A percentile compares a stretch with the other conserved stretches of the same genome.
These are phyloP conservation scores for Ceratobasidium papillatum DNA, from an alignment of 1,284 basidiomycete genomes.

Conservation along the genomic window DNA sequence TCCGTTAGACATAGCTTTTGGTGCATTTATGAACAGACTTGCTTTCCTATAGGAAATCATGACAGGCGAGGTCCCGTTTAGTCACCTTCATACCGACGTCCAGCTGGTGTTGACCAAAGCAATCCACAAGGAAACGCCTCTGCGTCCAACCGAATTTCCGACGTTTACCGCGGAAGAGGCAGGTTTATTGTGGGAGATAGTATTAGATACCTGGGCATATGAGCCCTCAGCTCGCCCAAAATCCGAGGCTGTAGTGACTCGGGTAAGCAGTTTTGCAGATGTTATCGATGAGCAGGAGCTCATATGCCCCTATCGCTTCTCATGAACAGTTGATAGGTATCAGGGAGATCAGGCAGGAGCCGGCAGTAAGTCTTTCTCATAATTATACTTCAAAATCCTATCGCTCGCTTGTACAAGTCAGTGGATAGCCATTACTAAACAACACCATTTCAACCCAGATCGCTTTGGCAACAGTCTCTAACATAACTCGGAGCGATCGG, in stretches of 20 bases:
- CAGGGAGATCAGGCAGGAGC: too few species aligned
- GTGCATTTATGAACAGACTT: not conserved
- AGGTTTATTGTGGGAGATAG: not conserved
- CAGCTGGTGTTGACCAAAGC: not conserved
- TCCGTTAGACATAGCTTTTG: not conserved
- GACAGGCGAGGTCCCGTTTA: not conserved
- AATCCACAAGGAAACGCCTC: not conserved
- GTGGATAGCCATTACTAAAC: too few species aligned
- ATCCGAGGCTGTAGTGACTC: not conserved
- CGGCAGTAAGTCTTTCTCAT: too few species aligned
- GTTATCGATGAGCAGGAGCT: too few species aligned
- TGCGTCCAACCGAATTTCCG: not conserved
- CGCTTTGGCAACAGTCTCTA: too few species aligned
- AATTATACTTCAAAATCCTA: too few species aligned
- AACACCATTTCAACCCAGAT: too few species aligned
- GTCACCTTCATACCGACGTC: not conserved
- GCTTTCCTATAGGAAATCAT: not conserved
- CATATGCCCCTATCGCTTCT: too few species aligned
- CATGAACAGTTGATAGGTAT: too few species aligned
- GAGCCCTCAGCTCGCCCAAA: not conserved
- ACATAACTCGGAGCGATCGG: too few species aligned
- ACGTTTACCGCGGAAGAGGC: not conserved
- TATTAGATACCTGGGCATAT: not conserved
- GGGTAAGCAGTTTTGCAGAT: too few species aligned
- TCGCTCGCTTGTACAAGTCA: too few species aligned